Evolutionary conservation across 495 filamentous ascomycete species (phyloP).

Genomic region (Aspergillus panamensis): DNA sequence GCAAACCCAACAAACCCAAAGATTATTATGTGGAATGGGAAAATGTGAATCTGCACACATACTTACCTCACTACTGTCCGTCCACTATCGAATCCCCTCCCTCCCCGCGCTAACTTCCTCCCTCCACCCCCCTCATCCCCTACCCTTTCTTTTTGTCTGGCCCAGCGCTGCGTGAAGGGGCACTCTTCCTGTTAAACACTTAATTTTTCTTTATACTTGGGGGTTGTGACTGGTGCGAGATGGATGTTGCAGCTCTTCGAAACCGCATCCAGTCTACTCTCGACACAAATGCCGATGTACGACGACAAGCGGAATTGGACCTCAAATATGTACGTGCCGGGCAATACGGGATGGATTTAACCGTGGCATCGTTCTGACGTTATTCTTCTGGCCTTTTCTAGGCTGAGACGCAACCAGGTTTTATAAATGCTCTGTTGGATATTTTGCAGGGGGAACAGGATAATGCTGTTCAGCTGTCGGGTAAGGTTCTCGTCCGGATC

Average conservation of each 20-base stretch:
- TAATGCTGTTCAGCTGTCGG: slow-evolving; percentile 74
- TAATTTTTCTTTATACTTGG: slow-evolving; percentile 33
- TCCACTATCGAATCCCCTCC: slow-evolving; percentile 5
- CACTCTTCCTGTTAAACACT: slow-evolving; percentile 25
- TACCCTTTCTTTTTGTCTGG: slow-evolving; percentile 10
- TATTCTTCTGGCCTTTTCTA: slow-evolving; percentile 34
- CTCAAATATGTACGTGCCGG: slow-evolving; percentile 77
- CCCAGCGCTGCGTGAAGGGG: slow-evolving; percentile 24
- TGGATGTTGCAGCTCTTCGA: slow-evolving; percentile 86
- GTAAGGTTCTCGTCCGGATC: too few relatives aligned
- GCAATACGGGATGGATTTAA: slow-evolving; percentile 15
- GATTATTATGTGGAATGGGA: slow-evolving; percentile 10
- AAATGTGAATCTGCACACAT: slow-evolving; percentile 18
- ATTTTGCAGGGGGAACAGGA: slow-evolving; percentile 87
- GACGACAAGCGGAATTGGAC: slow-evolving; percentile 85
- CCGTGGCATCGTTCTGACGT: slow-evolving; percentile 1
- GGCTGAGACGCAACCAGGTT: slow-evolving; percentile 89
- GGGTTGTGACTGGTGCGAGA: slow-evolving; percentile 46
- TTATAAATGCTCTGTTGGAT: slow-evolving; percentile 85
- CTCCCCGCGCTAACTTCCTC: slow-evolving; percentile 19
- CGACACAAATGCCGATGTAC: slow-evolving; percentile 76
- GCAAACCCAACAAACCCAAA: slow-evolving; percentile 29
- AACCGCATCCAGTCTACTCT: slow-evolving; percentile 86
- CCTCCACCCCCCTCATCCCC: slow-evolving; percentile 7
- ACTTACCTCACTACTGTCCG: not conserved